Evolutionary conservation across 1,139 yeast species (phyloP).

Genomic region (Scheffersomyces illinoinensis): DNA sequence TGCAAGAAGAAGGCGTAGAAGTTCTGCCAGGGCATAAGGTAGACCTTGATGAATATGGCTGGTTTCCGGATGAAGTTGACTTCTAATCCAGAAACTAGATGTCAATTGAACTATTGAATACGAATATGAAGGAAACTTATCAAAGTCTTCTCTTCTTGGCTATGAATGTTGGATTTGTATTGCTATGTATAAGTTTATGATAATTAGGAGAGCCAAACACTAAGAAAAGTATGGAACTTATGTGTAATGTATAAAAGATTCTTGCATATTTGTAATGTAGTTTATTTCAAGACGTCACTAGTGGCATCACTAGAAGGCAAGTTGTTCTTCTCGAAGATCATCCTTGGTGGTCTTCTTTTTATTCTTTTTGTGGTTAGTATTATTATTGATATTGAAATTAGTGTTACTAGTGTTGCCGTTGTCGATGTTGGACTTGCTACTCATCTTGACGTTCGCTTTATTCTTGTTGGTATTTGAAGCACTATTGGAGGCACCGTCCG

Average conservation of each 20-base stretch:
- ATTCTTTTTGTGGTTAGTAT: neutral
- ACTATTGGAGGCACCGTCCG: neutral
- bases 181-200: neutral
- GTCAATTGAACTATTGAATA: too few relatives aligned
- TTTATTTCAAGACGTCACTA: neutral
- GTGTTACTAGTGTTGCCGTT: neutral
- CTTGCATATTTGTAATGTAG: neutral
- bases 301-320: neutral
- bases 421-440: neutral
- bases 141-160: neutral
- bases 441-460: neutral
- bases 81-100: conserved; percentile 5
- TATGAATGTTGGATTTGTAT: neutral
- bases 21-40: conserved; percentile 43
- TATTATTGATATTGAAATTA: neutral
- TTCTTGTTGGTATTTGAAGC: neutral
- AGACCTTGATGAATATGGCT: conserved; percentile 52
- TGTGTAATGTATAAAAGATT: neutral
- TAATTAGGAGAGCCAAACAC: neutral
- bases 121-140: neutral
- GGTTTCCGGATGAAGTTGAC: conserved; percentile 63
- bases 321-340: neutral
- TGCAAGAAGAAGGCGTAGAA: conserved; percentile 51
- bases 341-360: conserved; percentile 1
- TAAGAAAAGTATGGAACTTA: too few relatives aligned